Evolutionary conservation across 164 flowering plant genomes (phyloP), one percentile per base, ranked within the genome.

Genomic region (Nymphaea thermarum): DNA sequence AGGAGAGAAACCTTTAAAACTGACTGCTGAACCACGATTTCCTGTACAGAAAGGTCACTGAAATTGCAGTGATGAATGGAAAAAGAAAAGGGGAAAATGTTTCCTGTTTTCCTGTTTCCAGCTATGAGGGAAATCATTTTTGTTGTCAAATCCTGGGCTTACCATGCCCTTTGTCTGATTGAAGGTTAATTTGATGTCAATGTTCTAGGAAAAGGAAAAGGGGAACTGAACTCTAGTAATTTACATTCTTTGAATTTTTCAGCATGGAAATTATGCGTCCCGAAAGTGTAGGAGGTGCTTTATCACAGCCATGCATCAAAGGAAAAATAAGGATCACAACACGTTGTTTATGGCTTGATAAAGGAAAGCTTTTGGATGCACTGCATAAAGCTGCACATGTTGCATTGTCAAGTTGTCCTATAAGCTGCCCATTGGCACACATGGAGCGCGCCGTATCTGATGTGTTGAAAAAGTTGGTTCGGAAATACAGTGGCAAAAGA

Each of bases 181-280:
- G 11, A 45, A 45, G 11, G 53, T 45, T 45, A 45, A 45, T 45
- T 45, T 45, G 53, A 45, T 5, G 11, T 45, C 53, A 45, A 45
- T 5, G 12, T 12, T 47, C 12, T 47, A 25, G 36, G 36, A 25
- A 25, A 25, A 25, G 36, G 36, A 25, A 25, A 25, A 25, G 36
- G 36, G 1, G 3, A 4, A 42, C 55, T 36, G 3, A 43, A 5
- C 69, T 8, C 43, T 67, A 14, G 53, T 47, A 0, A 45, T 47
- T 47, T 47, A 47, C 12, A 7, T 45, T 41, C 17, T 57, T 43
- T 62, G 57, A 15, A 44, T 2, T 36, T 60, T 78, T 73, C 88
- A 95, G 98, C 81, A 90, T 95, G 98, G 99, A 95, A 78, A 80
- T 95, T 74, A 67, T 85, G 70, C 96, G 98, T 42, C 99, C 99